Evolutionary conservation across 2,329 filamentous ascomycete species (phyloP).

Genomic region (Sarocladiaceae sp.): DNA sequence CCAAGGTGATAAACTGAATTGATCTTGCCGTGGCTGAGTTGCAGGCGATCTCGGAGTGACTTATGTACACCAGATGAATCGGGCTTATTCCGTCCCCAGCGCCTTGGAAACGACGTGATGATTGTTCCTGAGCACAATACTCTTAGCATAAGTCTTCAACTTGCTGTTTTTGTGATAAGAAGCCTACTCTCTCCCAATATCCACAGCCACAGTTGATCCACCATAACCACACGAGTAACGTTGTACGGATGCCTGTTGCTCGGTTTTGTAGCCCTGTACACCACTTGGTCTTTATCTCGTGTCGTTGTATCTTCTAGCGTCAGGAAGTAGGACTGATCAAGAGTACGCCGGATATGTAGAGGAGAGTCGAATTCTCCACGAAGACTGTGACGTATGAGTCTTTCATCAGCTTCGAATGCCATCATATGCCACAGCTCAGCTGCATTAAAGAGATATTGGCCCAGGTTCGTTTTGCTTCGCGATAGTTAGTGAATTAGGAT

Average conservation of each 20-base stretch:
- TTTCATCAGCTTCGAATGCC: neutral
- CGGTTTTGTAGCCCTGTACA: slow-evolving; percentile 30
- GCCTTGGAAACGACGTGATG: slow-evolving; percentile 36
- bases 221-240: slow-evolving; percentile 30
- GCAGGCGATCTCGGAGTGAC: slow-evolving; percentile 31
- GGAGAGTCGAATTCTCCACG: slow-evolving; percentile 24
- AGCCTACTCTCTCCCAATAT: slow-evolving; percentile 30
- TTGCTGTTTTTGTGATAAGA: too few species aligned
- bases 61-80: slow-evolving; percentile 37
- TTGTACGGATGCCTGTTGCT: neutral
- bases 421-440: too few species aligned
- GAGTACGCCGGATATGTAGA: slow-evolving; percentile 38
- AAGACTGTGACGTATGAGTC: neutral
- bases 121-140: too few species aligned
- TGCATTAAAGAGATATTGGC: too few species aligned
- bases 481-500: too few species aligned
- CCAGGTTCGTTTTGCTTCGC: too few species aligned
- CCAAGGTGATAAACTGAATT: too few species aligned
- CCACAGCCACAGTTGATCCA: slow-evolving; percentile 42
- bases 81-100: slow-evolving; percentile 36
- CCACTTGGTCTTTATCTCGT: slow-evolving; percentile 38
- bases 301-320: slow-evolving; percentile 32
- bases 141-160: too few species aligned
- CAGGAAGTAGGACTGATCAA: slow-evolving; percentile 42
- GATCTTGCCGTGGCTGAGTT: too few species aligned